Conservation (phyloP, 768 basidiomycete species). For the Termitomyces sp. region DNA sequence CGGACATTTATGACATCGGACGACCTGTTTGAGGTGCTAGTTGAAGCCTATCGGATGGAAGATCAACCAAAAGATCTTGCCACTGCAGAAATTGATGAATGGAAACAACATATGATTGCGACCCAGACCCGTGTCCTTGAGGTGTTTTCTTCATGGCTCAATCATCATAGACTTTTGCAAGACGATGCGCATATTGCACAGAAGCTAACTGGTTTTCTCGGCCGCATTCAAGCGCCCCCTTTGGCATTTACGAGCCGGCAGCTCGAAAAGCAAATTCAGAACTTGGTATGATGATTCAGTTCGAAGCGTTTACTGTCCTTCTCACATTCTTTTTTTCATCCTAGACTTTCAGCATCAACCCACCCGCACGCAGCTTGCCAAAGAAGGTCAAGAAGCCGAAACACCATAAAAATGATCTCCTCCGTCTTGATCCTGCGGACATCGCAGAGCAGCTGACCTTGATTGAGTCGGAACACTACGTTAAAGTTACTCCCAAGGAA, state of each 20-base stretch:
- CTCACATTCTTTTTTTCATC: constrained; percentile 4
- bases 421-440: constrained; percentile 59
- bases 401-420: constrained; percentile 52
- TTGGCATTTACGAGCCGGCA: constrained; percentile 40
- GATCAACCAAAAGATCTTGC: constrained; percentile 42
- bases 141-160: constrained; percentile 56
- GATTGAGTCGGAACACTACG: constrained; percentile 64
- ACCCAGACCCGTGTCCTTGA: constrained; percentile 58
- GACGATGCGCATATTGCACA: constrained; percentile 60
- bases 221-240: constrained; percentile 31
- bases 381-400: constrained; percentile 40
- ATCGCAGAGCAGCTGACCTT: constrained; percentile 82
- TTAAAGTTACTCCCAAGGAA: constrained; percentile 64
- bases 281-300: constrained; percentile 35
- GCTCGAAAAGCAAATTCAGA: constrained; percentile 47
- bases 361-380: constrained; percentile 19
- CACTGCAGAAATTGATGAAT: constrained; percentile 50
- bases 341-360: constrained; percentile 36
- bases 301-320: not conserved
- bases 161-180: constrained; percentile 53
- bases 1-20: constrained; percentile 71
- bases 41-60: constrained; percentile 55
- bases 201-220: constrained; percentile 51
- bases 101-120: constrained; percentile 60
- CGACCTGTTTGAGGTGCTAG: constrained; percentile 61